Conservation (phyloP, 1,139 yeast genomes). For the Zygotorulaspora mrakii region DNA sequence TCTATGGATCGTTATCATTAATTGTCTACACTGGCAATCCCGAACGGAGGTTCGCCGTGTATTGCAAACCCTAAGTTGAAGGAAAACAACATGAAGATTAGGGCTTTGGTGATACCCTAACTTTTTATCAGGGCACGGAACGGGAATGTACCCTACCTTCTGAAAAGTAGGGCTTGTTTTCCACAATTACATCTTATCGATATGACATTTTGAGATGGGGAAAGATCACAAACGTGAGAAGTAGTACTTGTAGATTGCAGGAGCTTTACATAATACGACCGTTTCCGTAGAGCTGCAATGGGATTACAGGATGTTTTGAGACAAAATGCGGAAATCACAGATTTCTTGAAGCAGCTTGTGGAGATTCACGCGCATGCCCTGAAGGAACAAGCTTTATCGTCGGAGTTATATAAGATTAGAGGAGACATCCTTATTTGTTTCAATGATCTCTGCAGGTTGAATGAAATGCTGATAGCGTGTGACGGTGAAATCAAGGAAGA, state of each 20-base stretch:
- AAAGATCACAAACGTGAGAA: neutral
- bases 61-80: neutral
- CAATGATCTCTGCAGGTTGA: slow-evolving; percentile 27
- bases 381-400: slow-evolving; percentile 16
- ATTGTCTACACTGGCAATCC: too few species aligned
- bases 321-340: slow-evolving; percentile 25
- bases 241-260: too few species aligned
- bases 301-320: slow-evolving; percentile 25
- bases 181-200: neutral
- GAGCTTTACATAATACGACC: too few species aligned
- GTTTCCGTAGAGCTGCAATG: slow-evolving; percentile 14
- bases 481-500: slow-evolving; percentile 30
- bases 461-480: slow-evolving; percentile 25
- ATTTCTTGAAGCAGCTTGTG: slow-evolving; percentile 21
- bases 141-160: too few species aligned
- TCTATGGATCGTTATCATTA: too few species aligned
- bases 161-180: too few species aligned
- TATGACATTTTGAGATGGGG: neutral
- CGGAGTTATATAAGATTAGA: slow-evolving; percentile 25
- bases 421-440: slow-evolving; percentile 30
- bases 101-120: neutral
- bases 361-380: slow-evolving; percentile 25
- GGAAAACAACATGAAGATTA: too few species aligned
- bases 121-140: too few species aligned
- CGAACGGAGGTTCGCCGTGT: too few species aligned